Evolutionary conservation across 805 yeast species (phyloP).

Genomic region (Starmera pachycereana): DNA sequence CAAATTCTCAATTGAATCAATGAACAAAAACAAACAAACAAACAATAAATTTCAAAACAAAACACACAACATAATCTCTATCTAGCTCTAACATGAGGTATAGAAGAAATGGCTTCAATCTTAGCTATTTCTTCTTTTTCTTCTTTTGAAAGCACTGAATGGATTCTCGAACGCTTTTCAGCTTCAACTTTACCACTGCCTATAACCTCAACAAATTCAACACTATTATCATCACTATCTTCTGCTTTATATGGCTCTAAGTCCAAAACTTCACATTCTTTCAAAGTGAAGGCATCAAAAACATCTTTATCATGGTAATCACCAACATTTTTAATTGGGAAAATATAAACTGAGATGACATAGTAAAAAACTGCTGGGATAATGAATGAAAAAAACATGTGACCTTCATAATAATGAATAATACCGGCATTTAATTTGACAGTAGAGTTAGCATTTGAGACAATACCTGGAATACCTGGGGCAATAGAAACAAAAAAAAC

Average conservation of each 20-base stretch:
- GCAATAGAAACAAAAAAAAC: constrained; percentile 20
- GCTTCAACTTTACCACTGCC: no score
- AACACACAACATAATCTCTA: no score
- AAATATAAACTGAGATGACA: constrained; percentile 15
- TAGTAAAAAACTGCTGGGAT: constrained; percentile 18
- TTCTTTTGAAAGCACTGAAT: no score
- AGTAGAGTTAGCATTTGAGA: constrained; percentile 19
- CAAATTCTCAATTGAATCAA: no score
- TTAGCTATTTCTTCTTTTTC: no score
- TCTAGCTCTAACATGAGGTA: no score
- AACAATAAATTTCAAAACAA: no score
- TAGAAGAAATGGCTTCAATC: no score
- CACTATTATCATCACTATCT: no score
- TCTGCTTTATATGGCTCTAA: constrained; percentile 11
- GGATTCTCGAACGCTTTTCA: no score
- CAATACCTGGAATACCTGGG: constrained; percentile 30
- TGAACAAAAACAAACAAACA: no score
- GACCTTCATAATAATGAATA: constrained; percentile 20
- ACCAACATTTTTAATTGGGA: constrained; percentile 15
- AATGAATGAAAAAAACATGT: constrained; percentile 21
- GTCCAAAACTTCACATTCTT: constrained; percentile 17
- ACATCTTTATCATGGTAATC: constrained; percentile 15
- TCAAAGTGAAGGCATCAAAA: constrained; percentile 19
- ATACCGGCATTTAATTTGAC: constrained; percentile 15
- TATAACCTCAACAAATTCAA: no score